These are phyloP conservation scores for Saturnispora saitoi DNA, from an alignment of 805 yeast species.

Conservation along the genomic window DNA sequence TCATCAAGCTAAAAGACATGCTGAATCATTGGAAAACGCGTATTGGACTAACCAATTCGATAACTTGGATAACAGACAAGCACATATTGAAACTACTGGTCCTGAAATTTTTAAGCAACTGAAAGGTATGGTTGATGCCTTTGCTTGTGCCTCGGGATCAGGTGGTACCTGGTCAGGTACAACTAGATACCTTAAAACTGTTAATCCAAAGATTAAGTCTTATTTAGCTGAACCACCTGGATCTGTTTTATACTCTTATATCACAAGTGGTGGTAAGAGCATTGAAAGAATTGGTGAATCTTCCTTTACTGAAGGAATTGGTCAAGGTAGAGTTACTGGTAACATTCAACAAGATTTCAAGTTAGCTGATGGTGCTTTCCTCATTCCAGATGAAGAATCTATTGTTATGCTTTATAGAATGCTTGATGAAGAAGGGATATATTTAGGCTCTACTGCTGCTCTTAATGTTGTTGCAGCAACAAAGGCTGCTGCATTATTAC, in stretches of 20 bases:
- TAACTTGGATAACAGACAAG: slow-evolving; percentile 76
- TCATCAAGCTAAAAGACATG: slow-evolving; percentile 81
- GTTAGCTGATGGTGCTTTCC: slow-evolving; percentile 70
- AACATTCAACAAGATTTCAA: slow-evolving; percentile 68
- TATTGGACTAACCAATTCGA: slow-evolving; percentile 97
- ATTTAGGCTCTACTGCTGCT: slow-evolving; percentile 85
- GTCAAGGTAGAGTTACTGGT: slow-evolving; percentile 87
- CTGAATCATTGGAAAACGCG: slow-evolving; percentile 65
- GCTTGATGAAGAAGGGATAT: slow-evolving; percentile 84
- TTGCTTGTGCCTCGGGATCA: slow-evolving; percentile 88
- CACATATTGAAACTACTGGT: slow-evolving; percentile 86
- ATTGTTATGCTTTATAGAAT: slow-evolving; percentile 78
- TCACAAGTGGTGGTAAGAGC: slow-evolving; percentile 59
- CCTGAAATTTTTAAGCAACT: slow-evolving; percentile 90
- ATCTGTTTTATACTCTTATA: slow-evolving; percentile 70
- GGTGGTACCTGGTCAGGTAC: slow-evolving; percentile 91
- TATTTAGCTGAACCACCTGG: slow-evolving; percentile 93
- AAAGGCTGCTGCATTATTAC: slow-evolving; percentile 63
- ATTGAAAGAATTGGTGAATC: slow-evolving; percentile 62
- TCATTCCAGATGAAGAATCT: slow-evolving; percentile 70
- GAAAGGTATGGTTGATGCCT: slow-evolving; percentile 72
- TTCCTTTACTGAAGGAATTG: slow-evolving; percentile 92
- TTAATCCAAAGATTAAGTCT: slow-evolving; percentile 52
- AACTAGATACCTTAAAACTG: slow-evolving; percentile 67
- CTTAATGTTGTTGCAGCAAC: slow-evolving; percentile 86